Percentiles rank a stretch among this genome's conserved stretches.
phyloP scores from a whole-genome alignment of 2,329 filamentous ascomycete genomes.

The Iodosphaeria phyllophila region DNA sequence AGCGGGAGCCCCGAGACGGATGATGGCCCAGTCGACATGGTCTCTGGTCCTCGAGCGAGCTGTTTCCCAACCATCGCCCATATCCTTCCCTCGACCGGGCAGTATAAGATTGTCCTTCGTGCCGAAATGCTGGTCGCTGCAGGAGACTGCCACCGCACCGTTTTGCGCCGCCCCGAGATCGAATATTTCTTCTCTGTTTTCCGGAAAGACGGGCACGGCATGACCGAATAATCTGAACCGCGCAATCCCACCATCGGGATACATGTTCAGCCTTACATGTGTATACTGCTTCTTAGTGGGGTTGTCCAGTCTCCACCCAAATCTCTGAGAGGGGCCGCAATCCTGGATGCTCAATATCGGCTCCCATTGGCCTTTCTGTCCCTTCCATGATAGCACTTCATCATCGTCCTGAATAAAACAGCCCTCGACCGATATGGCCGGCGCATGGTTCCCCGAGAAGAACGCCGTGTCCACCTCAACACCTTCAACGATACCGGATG shows the following conservation, averaged over 20 bases:
- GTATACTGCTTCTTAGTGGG: slow-evolving; percentile 52
- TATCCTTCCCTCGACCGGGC: slow-evolving; percentile 61
- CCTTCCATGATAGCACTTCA: slow-evolving; percentile 44
- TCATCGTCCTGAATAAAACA: slow-evolving; percentile 47
- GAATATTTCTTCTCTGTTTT: slow-evolving; percentile 43
- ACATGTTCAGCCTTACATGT: slow-evolving; percentile 69
- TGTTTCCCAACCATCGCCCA: slow-evolving; percentile 83
- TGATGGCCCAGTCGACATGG: slow-evolving; percentile 67
- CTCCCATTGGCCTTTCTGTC: slow-evolving; percentile 45
- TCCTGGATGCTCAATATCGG: slow-evolving; percentile 50
- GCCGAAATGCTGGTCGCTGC: slow-evolving; percentile 73
- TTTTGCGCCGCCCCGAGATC: slow-evolving; percentile 66
- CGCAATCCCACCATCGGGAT: slow-evolving; percentile 69
- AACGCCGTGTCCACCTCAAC: slow-evolving; percentile 67
- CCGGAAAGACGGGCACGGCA: slow-evolving; percentile 58
- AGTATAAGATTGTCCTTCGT: slow-evolving; percentile 66
- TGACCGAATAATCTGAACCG: slow-evolving; percentile 61
- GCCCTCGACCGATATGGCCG: slow-evolving; percentile 60
- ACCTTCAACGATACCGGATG: slow-evolving; percentile 53
- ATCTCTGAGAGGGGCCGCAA: slow-evolving; percentile 55
- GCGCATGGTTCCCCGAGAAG: slow-evolving; percentile 70
- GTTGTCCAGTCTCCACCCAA: slow-evolving; percentile 48
- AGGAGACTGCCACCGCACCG: slow-evolving; percentile 55
- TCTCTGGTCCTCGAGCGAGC: slow-evolving; percentile 50
- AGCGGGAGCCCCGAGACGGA: slow-evolving; percentile 50